phyloP scores from a whole-genome alignment of 1,139 yeast species.

The Geotrichum candidum region DNA sequence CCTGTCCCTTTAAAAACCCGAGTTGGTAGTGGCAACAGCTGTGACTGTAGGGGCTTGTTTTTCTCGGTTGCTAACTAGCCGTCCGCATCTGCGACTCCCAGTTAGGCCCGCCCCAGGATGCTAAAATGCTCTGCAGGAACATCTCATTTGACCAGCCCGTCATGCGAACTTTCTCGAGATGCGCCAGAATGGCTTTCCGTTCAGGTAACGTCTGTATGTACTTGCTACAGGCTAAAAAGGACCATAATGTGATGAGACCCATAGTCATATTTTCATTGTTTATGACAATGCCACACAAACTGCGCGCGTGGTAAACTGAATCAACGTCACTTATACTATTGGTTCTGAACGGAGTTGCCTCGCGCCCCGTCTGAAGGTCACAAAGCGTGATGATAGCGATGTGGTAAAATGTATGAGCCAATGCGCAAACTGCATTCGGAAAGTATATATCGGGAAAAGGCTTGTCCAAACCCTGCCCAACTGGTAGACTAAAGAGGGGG shows the following conservation, averaged over 20 bases:
- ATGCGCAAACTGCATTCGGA: slow-evolving; percentile 7
- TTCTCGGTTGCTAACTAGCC: background rate
- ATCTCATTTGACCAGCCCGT: slow-evolving; percentile 14
- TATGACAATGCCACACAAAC: slow-evolving; percentile 12
- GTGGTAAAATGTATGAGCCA: slow-evolving; percentile 11
- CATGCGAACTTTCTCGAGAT: slow-evolving; percentile 4
- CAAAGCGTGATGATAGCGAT: slow-evolving; percentile 6
- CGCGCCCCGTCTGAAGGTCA: slow-evolving; percentile 6
- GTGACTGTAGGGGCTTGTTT: background rate
- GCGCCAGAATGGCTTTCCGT: slow-evolving; percentile 9
- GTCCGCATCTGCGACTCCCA: slow-evolving; percentile 4
- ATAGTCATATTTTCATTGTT: background rate
- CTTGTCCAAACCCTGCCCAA: background rate
- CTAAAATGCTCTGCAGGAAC: slow-evolving; percentile 1
- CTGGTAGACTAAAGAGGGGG: slow-evolving; percentile 5
- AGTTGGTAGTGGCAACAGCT: background rate
- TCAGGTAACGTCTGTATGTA: slow-evolving; percentile 3
- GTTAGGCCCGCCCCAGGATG: slow-evolving; percentile 14
- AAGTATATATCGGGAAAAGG: slow-evolving; percentile 14
- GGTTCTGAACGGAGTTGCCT: slow-evolving; percentile 2
- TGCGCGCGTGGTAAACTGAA: slow-evolving; percentile 11
- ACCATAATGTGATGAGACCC: slow-evolving; percentile 11
- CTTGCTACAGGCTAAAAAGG: slow-evolving; percentile 10
- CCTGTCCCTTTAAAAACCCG: background rate
- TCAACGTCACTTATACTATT: slow-evolving; percentile 6